A percentile compares a stretch with the other conserved stretches of the same genome.
phyloP scores from a whole-genome alignment of 2,329 filamentous ascomycete species.

The Cladosporium sphaerospermum region DNA sequence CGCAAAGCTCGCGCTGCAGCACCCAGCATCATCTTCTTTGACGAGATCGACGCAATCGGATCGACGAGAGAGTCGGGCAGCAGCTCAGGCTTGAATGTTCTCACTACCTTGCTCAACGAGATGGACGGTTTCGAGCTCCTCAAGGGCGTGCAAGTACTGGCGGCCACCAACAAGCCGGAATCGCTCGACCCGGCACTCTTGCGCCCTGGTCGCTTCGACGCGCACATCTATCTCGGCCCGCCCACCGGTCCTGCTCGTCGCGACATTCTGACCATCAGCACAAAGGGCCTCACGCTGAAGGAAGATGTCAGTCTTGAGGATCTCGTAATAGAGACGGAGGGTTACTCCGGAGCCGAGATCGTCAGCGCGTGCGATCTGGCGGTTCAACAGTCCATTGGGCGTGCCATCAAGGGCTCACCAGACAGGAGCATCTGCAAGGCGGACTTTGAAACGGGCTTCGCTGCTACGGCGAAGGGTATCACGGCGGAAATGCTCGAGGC shows the following conservation, averaged over 20 bases:
- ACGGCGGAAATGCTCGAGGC: slow-evolving; percentile 52
- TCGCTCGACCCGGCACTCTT: slow-evolving; percentile 79
- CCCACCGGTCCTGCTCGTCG: slow-evolving; percentile 66
- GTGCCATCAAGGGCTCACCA: slow-evolving; percentile 36
- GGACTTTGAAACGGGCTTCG: slow-evolving; percentile 41
- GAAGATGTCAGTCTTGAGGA: slow-evolving; percentile 59
- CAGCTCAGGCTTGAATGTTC: slow-evolving; percentile 64
- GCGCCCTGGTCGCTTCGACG: slow-evolving; percentile 78
- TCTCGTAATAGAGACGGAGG: slow-evolving; percentile 61
- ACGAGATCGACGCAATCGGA: slow-evolving; percentile 85
- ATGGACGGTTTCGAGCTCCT: slow-evolving; percentile 91
- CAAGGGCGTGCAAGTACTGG: slow-evolving; percentile 77
- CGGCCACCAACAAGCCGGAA: slow-evolving; percentile 86
- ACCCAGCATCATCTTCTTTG: slow-evolving; percentile 93
- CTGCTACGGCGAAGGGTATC: slow-evolving; percentile 49
- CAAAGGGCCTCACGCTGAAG: slow-evolving; percentile 51
- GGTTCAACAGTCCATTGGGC: slow-evolving; percentile 31
- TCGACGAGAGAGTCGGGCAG: slow-evolving; percentile 47
- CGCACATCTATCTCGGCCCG: slow-evolving; percentile 77
- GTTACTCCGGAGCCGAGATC: slow-evolving; percentile 82
- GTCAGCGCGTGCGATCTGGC: slow-evolving; percentile 47
- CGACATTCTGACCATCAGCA: slow-evolving; percentile 68
- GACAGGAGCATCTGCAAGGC: slow-evolving; percentile 33
- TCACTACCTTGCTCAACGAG: slow-evolving; percentile 84
- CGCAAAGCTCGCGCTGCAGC: slow-evolving; percentile 76